Percentiles rank a stretch among this genome's conserved stretches.
Conservation (phyloP, 371 early-diverging fungal genomes). For the Mortierella sp. region DNA sequence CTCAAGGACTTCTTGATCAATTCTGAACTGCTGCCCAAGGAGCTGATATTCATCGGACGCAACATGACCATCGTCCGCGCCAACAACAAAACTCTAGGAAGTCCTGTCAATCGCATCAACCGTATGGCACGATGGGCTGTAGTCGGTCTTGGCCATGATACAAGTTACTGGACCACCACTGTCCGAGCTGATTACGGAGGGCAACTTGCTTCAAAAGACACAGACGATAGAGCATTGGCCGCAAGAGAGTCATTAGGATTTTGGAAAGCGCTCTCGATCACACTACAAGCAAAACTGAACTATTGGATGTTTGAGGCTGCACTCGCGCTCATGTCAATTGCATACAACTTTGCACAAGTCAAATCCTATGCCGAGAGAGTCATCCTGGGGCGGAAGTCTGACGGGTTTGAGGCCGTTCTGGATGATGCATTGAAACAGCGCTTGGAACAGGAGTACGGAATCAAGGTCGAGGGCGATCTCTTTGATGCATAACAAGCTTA, state of each 20-base stretch:
- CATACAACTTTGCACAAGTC: conserved; percentile 65
- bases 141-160: conserved; percentile 59
- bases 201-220: background rate
- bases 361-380: conserved; percentile 53
- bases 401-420: conserved; percentile 78
- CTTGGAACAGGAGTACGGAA: conserved; percentile 75
- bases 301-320: conserved; percentile 66
- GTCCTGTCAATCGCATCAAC: conserved; percentile 90
- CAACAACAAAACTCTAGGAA: conserved; percentile 86
- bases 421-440: conserved; percentile 71
- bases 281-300: conserved; percentile 25
- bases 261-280: conserved; percentile 27
- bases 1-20: conserved; percentile 78
- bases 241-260: conserved; percentile 14
- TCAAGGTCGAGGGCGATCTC: conserved; percentile 70
- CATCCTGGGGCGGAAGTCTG: conserved; percentile 57
- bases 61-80: conserved; percentile 92
- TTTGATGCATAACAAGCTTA: conserved; percentile 65
- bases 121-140: conserved; percentile 90
- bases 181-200: conserved; percentile 5
- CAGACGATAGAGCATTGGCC: background rate
- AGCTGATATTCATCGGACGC: conserved; percentile 89
- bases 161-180: conserved; percentile 1
- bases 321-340: conserved; percentile 68
- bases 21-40: conserved; percentile 82